Conservation (phyloP, 164 flowering plant genomes). For the Umbilicus rupestris region DNA sequence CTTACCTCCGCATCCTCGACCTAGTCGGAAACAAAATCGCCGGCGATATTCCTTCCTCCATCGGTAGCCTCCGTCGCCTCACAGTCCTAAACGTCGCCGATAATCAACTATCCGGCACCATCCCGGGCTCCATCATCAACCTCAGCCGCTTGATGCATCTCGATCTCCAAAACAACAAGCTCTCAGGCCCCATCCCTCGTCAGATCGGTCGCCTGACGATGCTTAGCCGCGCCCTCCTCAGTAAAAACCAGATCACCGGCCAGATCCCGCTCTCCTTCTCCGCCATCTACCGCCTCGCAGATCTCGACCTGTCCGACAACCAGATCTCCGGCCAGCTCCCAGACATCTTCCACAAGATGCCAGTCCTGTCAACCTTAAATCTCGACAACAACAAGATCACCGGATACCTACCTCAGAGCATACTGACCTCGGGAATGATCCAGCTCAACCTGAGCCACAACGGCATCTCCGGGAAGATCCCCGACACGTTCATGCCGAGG, state of each 20-base stretch:
- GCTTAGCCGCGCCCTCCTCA: slow-evolving; percentile 73
- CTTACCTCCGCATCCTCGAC: slow-evolving; percentile 55
- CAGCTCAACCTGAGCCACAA: slow-evolving; percentile 67
- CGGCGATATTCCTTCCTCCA: slow-evolving; percentile 50
- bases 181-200: slow-evolving; percentile 50
- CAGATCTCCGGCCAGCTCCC: slow-evolving; percentile 51
- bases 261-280: slow-evolving; percentile 50
- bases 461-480: slow-evolving; percentile 48
- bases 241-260: slow-evolving; percentile 46
- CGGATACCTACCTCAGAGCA: slow-evolving; percentile 48
- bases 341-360: slow-evolving; percentile 46
- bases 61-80: slow-evolving; percentile 50
- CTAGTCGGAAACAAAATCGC: slow-evolving; percentile 59
- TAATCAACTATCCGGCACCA: slow-evolving; percentile 52
- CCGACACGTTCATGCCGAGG: slow-evolving; percentile 55
- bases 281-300: slow-evolving; percentile 57
- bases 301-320: slow-evolving; percentile 62
- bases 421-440: slow-evolving; percentile 41
- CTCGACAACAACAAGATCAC: slow-evolving; percentile 52
- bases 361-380: slow-evolving; percentile 60
- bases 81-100: slow-evolving; percentile 77
- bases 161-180: slow-evolving; percentile 55
- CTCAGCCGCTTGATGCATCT: slow-evolving; percentile 46
- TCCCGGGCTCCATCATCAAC: slow-evolving; percentile 47
- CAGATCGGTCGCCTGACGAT: slow-evolving; percentile 41